Evolutionary conservation across 116 monocot genomes (phyloP).

Genomic region (Iris pallida): DNA sequence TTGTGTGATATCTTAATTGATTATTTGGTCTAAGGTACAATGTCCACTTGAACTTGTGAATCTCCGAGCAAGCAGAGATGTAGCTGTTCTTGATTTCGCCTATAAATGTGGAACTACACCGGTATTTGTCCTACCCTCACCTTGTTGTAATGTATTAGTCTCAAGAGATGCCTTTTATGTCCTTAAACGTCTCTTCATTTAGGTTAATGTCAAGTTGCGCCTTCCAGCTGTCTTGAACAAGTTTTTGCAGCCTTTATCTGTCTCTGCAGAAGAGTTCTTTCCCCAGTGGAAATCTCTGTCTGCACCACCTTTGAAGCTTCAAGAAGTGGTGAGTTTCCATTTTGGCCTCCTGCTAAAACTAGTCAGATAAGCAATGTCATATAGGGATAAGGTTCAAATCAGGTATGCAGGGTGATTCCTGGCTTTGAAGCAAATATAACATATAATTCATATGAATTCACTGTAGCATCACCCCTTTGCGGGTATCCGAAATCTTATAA

Average conservation of each 20-base stretch:
- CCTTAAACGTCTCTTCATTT: constrained; percentile 7
- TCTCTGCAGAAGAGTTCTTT: constrained; percentile 88
- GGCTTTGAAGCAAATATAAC: too few species aligned
- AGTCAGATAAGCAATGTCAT: too few species aligned
- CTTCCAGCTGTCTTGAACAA: constrained; percentile 84
- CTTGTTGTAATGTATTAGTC: neutral
- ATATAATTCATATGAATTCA: too few species aligned
- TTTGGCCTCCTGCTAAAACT: neutral
- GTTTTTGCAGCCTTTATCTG: constrained; percentile 72
- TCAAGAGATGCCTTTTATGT: neutral
- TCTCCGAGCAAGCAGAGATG: constrained; percentile 88
- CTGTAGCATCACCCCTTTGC: too few species aligned
- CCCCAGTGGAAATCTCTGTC: constrained; percentile 88
- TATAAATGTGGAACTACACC: constrained; percentile 65
- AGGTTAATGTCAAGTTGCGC: constrained; percentile 82
- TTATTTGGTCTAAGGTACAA: constrained; percentile 56
- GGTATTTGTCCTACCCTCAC: constrained; percentile 26
- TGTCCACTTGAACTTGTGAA: constrained; percentile 92
- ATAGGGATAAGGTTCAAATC: too few species aligned
- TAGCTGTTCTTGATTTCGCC: constrained; percentile 90
- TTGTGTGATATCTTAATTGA: too few species aligned
- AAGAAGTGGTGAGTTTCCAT: constrained; percentile 77
- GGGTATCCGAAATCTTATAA: too few species aligned
- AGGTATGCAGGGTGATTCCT: too few species aligned
- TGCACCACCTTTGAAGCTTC: constrained; percentile 91